Evolutionary conservation across 2,329 filamentous ascomycete species (phyloP).

Genomic region (Xylaria sp.): DNA sequence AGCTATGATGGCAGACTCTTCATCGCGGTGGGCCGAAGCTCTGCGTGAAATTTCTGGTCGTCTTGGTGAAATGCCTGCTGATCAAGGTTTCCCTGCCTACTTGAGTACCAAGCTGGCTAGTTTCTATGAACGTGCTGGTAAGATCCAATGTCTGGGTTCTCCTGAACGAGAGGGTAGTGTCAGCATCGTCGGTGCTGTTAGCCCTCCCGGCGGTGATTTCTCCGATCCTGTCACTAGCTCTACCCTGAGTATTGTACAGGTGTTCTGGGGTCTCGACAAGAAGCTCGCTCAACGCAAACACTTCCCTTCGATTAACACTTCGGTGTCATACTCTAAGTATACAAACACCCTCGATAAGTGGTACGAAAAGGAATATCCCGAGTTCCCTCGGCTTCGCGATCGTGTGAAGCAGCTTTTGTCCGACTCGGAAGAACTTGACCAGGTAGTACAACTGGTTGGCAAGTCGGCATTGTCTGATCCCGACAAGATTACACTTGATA

Average conservation of each 20-base stretch:
- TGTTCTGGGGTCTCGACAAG: constrained; percentile 99
- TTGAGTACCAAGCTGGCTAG: constrained; percentile 95
- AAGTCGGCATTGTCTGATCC: constrained; percentile 95
- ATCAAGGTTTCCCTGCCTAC: constrained; percentile 99
- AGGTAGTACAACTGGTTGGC: constrained; percentile 97
- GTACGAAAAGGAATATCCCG: constrained; percentile 91
- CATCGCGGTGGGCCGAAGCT: constrained; percentile 97
- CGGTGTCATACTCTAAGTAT: constrained; percentile 96
- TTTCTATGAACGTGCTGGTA: constrained; percentile 98
- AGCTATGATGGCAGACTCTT: constrained; percentile 99
- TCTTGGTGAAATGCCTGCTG: constrained; percentile 98
- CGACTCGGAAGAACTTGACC: constrained; percentile 95
- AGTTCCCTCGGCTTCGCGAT: constrained; percentile 91
- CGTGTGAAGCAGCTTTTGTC: constrained; percentile 92
- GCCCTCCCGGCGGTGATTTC: constrained; percentile 97
- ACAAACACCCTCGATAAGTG: constrained; percentile 85
- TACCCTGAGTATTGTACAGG: constrained; percentile 96
- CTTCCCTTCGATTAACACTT: constrained; percentile 98
- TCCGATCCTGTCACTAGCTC: constrained; percentile 95
- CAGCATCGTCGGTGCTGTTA: constrained; percentile 97
- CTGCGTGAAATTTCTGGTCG: constrained; percentile 98
- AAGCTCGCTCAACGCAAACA: constrained; percentile 99
- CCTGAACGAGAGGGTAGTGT: constrained; percentile 90
- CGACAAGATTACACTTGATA: constrained; percentile 97
- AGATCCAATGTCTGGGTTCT: constrained; percentile 82